A percentile compares a stretch with the other conserved stretches of the same genome.
These are phyloP conservation scores for Trichoderma breve DNA, from an alignment of 2,329 filamentous ascomycete genomes.

Conservation along the genomic window DNA sequence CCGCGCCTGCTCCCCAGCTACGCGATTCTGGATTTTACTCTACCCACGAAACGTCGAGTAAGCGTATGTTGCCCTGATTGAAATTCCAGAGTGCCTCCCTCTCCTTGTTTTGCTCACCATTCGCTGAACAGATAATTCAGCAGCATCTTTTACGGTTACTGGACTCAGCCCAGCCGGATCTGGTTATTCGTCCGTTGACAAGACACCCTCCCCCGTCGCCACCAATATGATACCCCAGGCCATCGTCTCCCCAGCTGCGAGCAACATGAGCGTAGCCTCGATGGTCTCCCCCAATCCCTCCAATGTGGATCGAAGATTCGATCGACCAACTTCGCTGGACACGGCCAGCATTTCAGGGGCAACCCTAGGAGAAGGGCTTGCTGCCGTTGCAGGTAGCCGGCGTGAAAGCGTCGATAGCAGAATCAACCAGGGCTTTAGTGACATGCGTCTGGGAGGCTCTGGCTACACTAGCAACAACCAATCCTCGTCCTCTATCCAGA, in stretches of 20 bases:
- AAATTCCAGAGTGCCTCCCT: background rate
- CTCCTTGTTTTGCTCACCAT: constrained; percentile 11
- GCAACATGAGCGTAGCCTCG: constrained; percentile 64
- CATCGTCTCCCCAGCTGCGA: constrained; percentile 54
- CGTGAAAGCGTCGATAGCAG: constrained; percentile 79
- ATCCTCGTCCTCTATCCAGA: constrained; percentile 72
- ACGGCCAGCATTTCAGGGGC: constrained; percentile 31
- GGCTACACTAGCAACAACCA: constrained; percentile 76
- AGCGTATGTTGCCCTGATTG: constrained; percentile 35
- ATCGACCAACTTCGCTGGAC: constrained; percentile 40
- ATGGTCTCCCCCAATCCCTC: constrained; percentile 62
- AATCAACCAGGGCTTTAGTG: constrained; percentile 68
- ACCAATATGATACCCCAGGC: constrained; percentile 51
- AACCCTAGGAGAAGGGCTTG: constrained; percentile 36
- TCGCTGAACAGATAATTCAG: constrained; percentile 36
- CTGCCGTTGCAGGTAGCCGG: constrained; percentile 51
- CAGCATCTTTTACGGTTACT: constrained; percentile 39
- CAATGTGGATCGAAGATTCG: constrained; percentile 45
- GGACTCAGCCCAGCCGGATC: constrained; percentile 44
- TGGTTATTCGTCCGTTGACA: constrained; percentile 53
- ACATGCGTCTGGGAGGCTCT: constrained; percentile 63
- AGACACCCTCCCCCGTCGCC: constrained; percentile 61
- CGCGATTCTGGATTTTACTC: constrained; percentile 46
- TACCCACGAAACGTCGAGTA: constrained; percentile 44
- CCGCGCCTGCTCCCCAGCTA: constrained; percentile 33